Evolutionary conservation across 257 asterid genomes (phyloP), one percentile per base, ranked within the genome.

Genomic region (Dorcoceras hygrometricum): DNA sequence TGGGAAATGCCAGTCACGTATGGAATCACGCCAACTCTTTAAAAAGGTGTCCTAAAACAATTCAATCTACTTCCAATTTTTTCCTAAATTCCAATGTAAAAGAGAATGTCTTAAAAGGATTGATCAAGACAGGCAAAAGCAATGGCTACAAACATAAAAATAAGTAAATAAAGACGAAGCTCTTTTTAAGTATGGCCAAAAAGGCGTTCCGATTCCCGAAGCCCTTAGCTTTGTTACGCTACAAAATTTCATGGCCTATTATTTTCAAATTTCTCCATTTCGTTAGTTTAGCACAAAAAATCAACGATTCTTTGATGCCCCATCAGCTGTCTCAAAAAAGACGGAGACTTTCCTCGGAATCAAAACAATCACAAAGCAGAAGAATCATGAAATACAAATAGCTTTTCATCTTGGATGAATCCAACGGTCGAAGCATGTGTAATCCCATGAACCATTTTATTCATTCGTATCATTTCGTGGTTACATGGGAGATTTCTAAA

Each of bases 181-280:
- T 43, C 16, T 4, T 28, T 28, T 28, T 1, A 2, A 46, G 54
- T 4, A 16, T 46, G 22, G 54, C 20, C 7, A 46, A 59, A 43
- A 61, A 65, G 22, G 22, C 58, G 51, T 62, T 56, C 50, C 43
- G 66, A 70, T 73, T 71, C 78, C 72, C 65, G 71, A 53, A 58
- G 25, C 48, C 36, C 20, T 50, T 60, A 10, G 26, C 29, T 27
- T 53, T 55, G 39, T 70, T 60, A 51, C 36, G 23, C 8, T 6
- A 39, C n/a, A 72, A 57, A 11, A 22, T 72, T 43, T 53, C 59
- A 10, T 55, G 24, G 71, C n/a, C n/a, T n/a, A n/a, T n/a, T n/a
- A n/a, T n/a, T 23, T 64, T 69, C 61, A 69, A 69, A 59, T 69
- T 36, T 69, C 70, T 57, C 57, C 55, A 72, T 68, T 59, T 58